A percentile compares a stretch with the other conserved stretches of the same genome.
Evolutionary conservation across 257 asterid genomes (phyloP).

Genomic region (Solanum dulcamara): DNA sequence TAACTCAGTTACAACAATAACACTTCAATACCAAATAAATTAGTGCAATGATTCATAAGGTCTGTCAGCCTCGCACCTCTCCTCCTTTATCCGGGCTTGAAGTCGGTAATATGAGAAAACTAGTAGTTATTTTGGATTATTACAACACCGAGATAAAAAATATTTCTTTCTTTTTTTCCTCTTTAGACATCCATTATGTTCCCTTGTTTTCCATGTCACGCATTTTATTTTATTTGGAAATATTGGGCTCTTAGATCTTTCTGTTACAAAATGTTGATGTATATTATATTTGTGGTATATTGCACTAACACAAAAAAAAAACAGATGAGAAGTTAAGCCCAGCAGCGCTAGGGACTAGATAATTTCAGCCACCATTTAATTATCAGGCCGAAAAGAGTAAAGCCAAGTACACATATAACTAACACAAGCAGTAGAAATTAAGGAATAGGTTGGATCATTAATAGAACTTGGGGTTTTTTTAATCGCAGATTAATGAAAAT

Average conservation of each 20-base stretch:
- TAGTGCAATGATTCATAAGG: background rate
- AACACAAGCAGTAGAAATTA: background rate
- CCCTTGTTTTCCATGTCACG: background rate
- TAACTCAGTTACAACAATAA: too few relatives aligned
- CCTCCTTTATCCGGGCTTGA: background rate
- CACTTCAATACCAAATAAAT: background rate
- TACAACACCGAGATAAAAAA: background rate
- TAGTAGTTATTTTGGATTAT: background rate
- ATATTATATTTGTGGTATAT: too few relatives aligned
- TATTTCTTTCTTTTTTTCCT: background rate
- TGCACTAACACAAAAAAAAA: background rate
- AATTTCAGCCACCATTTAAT: too few relatives aligned
- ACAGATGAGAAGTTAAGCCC: background rate
- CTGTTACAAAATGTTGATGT: too few relatives aligned
- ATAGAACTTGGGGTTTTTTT: too few relatives aligned
- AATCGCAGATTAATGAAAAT: too few relatives aligned
- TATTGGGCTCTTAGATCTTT: background rate
- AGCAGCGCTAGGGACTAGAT: background rate
- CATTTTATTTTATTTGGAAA: background rate
- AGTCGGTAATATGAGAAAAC: background rate
- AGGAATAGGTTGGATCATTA: background rate
- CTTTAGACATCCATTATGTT: background rate
- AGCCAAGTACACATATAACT: background rate
- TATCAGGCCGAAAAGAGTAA: background rate
- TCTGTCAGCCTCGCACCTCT: background rate